Conservation (phyloP, 2,329 filamentous ascomycete species). For the Verticillium klebahnii region DNA sequence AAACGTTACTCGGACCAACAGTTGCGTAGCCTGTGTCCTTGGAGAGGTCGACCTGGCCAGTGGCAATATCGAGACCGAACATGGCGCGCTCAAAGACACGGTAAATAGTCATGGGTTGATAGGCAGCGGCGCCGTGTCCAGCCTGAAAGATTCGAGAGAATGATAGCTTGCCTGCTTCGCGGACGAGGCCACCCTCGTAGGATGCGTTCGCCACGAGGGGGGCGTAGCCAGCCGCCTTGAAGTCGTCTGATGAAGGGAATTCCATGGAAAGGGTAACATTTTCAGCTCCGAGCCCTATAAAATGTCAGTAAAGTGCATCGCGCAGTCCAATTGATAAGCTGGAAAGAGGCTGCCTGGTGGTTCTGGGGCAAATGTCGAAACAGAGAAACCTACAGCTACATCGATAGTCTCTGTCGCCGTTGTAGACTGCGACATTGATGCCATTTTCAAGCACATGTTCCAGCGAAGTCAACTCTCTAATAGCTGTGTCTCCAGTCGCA, state of each 20-base stretch:
- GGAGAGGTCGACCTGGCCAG: slow-evolving; percentile 27
- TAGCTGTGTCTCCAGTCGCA: slow-evolving; percentile 22
- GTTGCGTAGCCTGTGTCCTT: slow-evolving; percentile 18
- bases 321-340: no score
- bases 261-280: slow-evolving; percentile 47
- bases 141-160: slow-evolving; percentile 53
- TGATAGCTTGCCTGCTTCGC: slow-evolving; percentile 61
- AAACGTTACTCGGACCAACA: slow-evolving; percentile 22
- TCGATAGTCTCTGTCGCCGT: slow-evolving; percentile 52
- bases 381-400: slow-evolving; percentile 31
- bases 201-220: slow-evolving; percentile 54
- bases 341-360: no score
- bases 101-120: slow-evolving; percentile 41
- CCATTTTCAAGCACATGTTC: slow-evolving; percentile 48
- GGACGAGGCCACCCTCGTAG: slow-evolving; percentile 58
- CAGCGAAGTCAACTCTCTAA: slow-evolving; percentile 23
- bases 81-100: slow-evolving; percentile 46
- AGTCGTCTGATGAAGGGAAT: slow-evolving; percentile 54
- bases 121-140: slow-evolving; percentile 47
- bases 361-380: not conserved
- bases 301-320: no score
- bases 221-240: slow-evolving; percentile 59
- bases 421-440: slow-evolving; percentile 49
- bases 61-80: slow-evolving; percentile 39
- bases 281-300: slow-evolving; percentile 44